Evolutionary conservation across 768 basidiomycete species (phyloP), one percentile per base, ranked within the genome.

Genomic region (Pleurotus sapidus): DNA sequence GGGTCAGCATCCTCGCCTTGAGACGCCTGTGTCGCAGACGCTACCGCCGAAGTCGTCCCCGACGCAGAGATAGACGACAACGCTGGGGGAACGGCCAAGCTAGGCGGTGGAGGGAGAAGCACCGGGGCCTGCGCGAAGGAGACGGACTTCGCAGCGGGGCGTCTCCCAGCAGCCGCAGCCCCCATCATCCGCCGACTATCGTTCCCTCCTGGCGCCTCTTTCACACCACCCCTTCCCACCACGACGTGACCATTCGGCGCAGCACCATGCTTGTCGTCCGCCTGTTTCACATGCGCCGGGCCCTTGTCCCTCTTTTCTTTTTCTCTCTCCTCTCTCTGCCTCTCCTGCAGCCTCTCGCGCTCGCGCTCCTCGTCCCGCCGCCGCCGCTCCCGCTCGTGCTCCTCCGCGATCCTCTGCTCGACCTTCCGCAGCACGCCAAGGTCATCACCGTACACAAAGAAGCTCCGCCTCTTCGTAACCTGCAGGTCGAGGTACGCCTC

Each of bases 401-500:
- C 79, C 59, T 79, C 81, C 55, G 63, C 68, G 56, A 77, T 59
- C 56, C 76, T 65, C 18, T 62, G 73, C 72, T 96, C 95, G 46
- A 95, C 81, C 43, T 83, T 77, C 61, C 83, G 77, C 63, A 97
- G 72, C 25, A 95, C 67, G 3, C 82, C 82, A 56, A 95, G 70
- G 71, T 98, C 96, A 49, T 75, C 76, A 57, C 86, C 84, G 70
- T 97, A 97, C 53, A 98, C 92, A 63, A 96, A 98, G 75, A 98
- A 98, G 60, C 87, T 89, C 51, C 96, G 73, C 53, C 81, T 77
- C 68, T 88, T 88, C 57, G 76, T 80, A 42, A 89, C 86, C 72
- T 98, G 96, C 61, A 98, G 81, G 68, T 93, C 88, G 30, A 98
- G 77, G 74, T 96, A 98, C 5, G 95, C 96, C 68, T 95, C 93